Evolutionary conservation across 495 filamentous ascomycete species (phyloP).

Genomic region (Xylaria curta): DNA sequence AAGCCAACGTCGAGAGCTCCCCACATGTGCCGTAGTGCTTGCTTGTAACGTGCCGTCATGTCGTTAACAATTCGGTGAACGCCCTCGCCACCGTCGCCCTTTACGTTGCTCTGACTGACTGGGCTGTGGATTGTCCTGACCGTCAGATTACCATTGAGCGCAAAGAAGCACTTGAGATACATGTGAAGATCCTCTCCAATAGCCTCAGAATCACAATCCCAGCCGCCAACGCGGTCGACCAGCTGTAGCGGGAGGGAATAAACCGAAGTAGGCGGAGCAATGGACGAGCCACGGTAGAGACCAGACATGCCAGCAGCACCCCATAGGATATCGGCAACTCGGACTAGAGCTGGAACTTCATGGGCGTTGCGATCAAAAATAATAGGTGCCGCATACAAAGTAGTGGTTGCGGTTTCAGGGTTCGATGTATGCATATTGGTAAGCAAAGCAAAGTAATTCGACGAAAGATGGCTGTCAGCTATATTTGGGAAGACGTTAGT

Average conservation of each 20-base stretch:
- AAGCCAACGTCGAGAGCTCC: slow-evolving; percentile 71
- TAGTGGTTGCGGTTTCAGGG: slow-evolving; percentile 60
- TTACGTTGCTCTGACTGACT: slow-evolving; percentile 72
- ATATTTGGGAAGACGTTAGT: slow-evolving; percentile 37
- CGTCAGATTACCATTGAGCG: slow-evolving; percentile 66
- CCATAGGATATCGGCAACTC: slow-evolving; percentile 73
- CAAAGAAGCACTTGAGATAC: slow-evolving; percentile 78
- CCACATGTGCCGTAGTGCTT: slow-evolving; percentile 76
- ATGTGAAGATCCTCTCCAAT: slow-evolving; percentile 78
- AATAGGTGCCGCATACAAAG: slow-evolving; percentile 71
- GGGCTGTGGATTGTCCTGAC: slow-evolving; percentile 62
- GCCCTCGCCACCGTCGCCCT: slow-evolving; percentile 57
- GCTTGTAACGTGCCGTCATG: slow-evolving; percentile 65
- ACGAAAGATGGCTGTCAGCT: slow-evolving; percentile 73
- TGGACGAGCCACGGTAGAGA: slow-evolving; percentile 62
- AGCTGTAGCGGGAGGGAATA: slow-evolving; percentile 69
- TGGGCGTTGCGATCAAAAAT: slow-evolving; percentile 76
- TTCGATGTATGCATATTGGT: slow-evolving; percentile 63
- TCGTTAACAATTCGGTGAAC: slow-evolving; percentile 58
- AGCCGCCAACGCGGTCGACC: slow-evolving; percentile 67
- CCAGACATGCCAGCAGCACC: slow-evolving; percentile 69
- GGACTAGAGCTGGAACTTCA: slow-evolving; percentile 67
- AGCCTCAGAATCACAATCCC: slow-evolving; percentile 69
- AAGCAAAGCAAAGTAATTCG: slow-evolving; percentile 68
- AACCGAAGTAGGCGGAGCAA: slow-evolving; percentile 72